Evolutionary conservation across 2,329 filamentous ascomycete genomes (phyloP), one percentile per base, ranked within the genome.

Genomic region (Tolypocladium tundrense): DNA sequence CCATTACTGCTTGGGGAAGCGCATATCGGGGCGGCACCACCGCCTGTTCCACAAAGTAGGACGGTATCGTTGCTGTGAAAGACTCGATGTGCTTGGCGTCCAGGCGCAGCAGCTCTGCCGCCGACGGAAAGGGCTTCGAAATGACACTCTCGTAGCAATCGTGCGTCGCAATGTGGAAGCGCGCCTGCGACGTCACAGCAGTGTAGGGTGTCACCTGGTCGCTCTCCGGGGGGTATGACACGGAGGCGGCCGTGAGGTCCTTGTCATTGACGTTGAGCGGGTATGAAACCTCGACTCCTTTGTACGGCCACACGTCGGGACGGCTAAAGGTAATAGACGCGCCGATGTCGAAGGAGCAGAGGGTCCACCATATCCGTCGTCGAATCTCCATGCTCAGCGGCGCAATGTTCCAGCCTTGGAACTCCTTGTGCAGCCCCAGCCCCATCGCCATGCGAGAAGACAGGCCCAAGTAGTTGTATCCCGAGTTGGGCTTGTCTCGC

Each of bases 381-480:
- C 72, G 67, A 11, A 72, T 68, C 51, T 74, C 72, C 66, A 68
- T 68, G 27, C 67, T 69, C 3, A 70, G 65, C 2, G 71, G 65
- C 2, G 68, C 68, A 31, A 72, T 68, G 35, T 66, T 67, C 57
- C 64, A 66, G 2, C 66, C 68, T 4, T 68, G 65, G 8, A 73
- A 68, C 54, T 80, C 77, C n/a, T 75, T 74, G 61, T 81, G 78
- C 2, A 82, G 67, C 0, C 79, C 79, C 8, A 81, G 62, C 0
- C 77, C 76, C 48, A 81, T 70, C 0, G 78, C 78, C 72, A 81
- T 77, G 31, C 78, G 69, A 21, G 75, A 71, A 0, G 79, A 78
- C 21, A 80, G 70, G 0, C 78, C 79, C n/a, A 79, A 70, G 55
- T 78, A 78, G 60, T 79, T 80, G 64, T 79, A 80, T 0, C 77